A percentile compares a stretch with the other conserved stretches of the same genome.
These are phyloP conservation scores for Sedum album DNA, from an alignment of 164 flowering plant species.

Conservation along the genomic window DNA sequence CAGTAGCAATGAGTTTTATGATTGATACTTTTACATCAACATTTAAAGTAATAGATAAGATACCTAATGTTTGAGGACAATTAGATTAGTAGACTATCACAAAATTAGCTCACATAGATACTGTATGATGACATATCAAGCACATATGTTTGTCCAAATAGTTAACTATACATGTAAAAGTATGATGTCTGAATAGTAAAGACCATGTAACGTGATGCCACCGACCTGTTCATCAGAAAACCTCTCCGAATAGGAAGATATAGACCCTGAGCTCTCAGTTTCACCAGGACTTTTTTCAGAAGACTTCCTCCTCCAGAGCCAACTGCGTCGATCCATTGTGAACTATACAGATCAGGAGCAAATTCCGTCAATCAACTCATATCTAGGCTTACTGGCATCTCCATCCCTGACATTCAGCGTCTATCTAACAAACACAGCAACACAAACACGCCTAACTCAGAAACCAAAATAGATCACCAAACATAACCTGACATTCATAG, in stretches of 20 bases:
- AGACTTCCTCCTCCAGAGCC: conserved; percentile 57
- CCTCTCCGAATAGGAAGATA: conserved; percentile 51
- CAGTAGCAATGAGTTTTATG: neutral
- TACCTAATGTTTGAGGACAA: too few relatives aligned
- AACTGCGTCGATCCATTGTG: conserved; percentile 44
- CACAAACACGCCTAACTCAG: neutral
- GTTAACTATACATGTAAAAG: neutral
- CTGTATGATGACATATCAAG: neutral
- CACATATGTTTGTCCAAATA: neutral
- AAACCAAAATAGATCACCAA: neutral
- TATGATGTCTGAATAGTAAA: neutral
- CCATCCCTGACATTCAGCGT: conserved; percentile 9
- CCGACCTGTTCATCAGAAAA: conserved; percentile 56
- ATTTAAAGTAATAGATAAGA: too few relatives aligned
- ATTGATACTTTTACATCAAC: neutral
- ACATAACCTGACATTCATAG: too few relatives aligned
- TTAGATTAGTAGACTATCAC: neutral
- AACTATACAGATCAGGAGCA: neutral
- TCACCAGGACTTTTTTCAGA: conserved; percentile 54
- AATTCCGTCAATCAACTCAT: neutral
- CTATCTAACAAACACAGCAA: conserved; percentile 4
- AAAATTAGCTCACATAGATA: neutral
- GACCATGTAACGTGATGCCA: neutral
- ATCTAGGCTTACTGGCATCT: neutral
- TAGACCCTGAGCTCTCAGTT: conserved; percentile 51